Evolutionary conservation across 345 rosid species (phyloP), one percentile per base, ranked within the genome.

Genomic region (Arabidopsis suecica): DNA sequence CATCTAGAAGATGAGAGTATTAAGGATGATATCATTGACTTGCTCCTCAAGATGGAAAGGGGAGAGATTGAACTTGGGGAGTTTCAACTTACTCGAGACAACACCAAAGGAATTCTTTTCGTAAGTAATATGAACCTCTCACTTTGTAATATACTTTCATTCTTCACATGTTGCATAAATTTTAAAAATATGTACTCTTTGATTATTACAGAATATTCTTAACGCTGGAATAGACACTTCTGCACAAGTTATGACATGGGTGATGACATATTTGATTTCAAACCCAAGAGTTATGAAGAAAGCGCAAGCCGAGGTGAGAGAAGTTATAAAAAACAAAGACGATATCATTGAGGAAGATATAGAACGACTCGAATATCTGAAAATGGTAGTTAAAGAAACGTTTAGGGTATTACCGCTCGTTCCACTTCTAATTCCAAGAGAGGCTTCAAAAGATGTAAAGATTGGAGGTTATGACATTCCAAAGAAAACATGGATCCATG

Each of bases 61-160:
- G 83, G 68, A 16, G 61, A 76, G 59, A 12, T 6, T 13, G 67
- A 69, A 51, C 40, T 55, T n/a, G 71, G 72, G n/a, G 63, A 7
- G 50, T 37, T 61, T 36, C 69, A 32, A 61, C 53, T 81, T 61
- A 78, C 83, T 2, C 71, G 83, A 72, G 64, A 79, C 12, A 80
- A 84, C 54, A 80, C 86, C 30, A 82, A 83, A 80, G 88, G 81
- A 30, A 62, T 82, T 5, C 85, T 87, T 36, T 3, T 82, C 64
- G 83, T 83, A 83, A 65, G 65, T 74, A 18, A 20, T 22, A 3
- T 1, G 11, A 55, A 14, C 18, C 0, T 6, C 36, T 14, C 5
- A 44, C 1, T 55, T 9, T 9, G 30, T 2, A 28, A 28, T 28
- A 2, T 28, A 54, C 2, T 36, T 28, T 30, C 0, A 55, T 14